Base-by-base conservation (phyloP, 2,329 filamentous ascomycete species). In the Podosphaera leucotricha region DNA sequence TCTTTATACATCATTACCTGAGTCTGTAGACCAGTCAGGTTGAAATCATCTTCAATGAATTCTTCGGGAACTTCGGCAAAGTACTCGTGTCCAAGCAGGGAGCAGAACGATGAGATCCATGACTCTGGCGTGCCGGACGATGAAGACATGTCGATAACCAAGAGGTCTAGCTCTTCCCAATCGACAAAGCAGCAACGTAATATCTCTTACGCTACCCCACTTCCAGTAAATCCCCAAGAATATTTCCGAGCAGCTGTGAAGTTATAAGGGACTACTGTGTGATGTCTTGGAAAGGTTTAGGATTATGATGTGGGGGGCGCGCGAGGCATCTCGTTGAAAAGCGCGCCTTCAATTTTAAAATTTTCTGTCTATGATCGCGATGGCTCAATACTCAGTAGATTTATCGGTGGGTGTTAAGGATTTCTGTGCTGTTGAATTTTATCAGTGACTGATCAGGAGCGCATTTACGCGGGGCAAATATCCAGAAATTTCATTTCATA, bases 41-140 rank as follows among this genome's bases (percentile, higher is more conserved):
- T 98, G 70, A 98, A 98, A 62, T 98, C 90, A 75, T 98, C 90
- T 62, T 98, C 90, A 59, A 98, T 95, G 56, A 98, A 98, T 58
- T 98, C 90, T 64, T 98, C 90, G 39, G 84, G 90, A 43, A 98
- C 87, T 66, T 98, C 90, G 49, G 90, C 90, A 62, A 98, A 98
- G 66, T 95, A 98, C 63, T 98, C 90, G 61, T 98, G 90, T 49
- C 90, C 90, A 48, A 95, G 72, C 39, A 95, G 69, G 35, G 83
- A 85, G 67, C 90, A 98, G 62, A 94, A 98, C 46, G 86, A 92
- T 50, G 84, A 80, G 66, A 98, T 95, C 90, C 90, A 98, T 45
- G 86, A 92, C 67, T 98, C 90, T 41, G 55, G 55, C 5, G 54
- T 55, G 21, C 53, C 56, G 33, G 55, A 57, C 26, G 56, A 57